Percentiles rank a stretch among this genome's conserved stretches.
phyloP scores from a whole-genome alignment of 1,284 basidiomycete genomes.

The Trichosporon asahii region DNA sequence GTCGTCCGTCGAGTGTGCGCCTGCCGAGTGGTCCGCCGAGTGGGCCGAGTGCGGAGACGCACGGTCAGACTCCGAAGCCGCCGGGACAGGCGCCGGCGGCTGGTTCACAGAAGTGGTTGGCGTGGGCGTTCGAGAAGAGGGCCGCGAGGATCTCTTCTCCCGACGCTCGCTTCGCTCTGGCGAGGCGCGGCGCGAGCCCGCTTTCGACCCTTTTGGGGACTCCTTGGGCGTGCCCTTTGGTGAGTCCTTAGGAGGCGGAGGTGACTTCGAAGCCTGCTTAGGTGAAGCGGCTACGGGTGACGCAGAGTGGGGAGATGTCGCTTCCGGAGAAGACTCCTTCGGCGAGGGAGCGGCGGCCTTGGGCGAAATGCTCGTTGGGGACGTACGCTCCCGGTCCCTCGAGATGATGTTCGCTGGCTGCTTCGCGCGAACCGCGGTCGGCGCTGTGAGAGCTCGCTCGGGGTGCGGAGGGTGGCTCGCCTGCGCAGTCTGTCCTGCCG shows the following conservation, averaged over 20 bases:
- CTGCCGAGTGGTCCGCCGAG: too few relatives aligned
- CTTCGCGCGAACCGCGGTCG: background rate
- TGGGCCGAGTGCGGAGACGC: background rate
- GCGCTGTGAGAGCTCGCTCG: constrained; percentile 12
- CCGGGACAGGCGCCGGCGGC: background rate
- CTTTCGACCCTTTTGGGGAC: background rate
- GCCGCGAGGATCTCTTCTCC: background rate
- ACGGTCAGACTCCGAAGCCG: background rate
- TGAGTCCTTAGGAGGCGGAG: background rate
- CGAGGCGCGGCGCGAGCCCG: background rate
- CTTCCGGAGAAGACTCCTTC: background rate
- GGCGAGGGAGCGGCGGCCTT: background rate
- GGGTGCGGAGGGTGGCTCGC: background rate
- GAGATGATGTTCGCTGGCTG: background rate
- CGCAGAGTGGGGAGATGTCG: background rate
- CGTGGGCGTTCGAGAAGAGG: constrained; percentile 4
- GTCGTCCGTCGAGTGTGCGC: background rate
- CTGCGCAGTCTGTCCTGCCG: background rate
- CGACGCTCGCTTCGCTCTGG: background rate
- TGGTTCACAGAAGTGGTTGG: background rate
- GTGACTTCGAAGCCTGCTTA: background rate
- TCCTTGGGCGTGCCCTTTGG: background rate
- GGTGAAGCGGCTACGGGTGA: background rate
- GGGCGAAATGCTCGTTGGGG: background rate
- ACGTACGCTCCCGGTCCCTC: background rate